Evolutionary conservation across 768 basidiomycete species (phyloP).

Genomic region (Termitomyces sp.): DNA sequence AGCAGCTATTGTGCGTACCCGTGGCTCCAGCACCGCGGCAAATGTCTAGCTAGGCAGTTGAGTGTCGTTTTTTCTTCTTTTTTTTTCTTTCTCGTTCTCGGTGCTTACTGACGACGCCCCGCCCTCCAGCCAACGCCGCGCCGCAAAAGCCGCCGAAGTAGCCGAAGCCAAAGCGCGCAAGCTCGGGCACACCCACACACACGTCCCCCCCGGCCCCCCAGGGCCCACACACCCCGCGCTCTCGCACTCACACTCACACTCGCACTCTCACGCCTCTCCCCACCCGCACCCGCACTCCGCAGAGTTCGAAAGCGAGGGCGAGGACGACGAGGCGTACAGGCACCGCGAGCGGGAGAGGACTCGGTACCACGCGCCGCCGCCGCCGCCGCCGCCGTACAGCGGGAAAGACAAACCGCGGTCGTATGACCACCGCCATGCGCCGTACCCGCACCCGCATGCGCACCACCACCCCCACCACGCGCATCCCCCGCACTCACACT

Average conservation of each 20-base stretch:
- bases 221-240: not conserved
- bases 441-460: not conserved
- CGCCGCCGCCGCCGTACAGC: too few relatives aligned
- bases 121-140: slow-evolving; percentile 57
- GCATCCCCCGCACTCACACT: not conserved
- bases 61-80: slow-evolving; percentile 23
- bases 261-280: not conserved
- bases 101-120: too few relatives aligned
- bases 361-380: not conserved
- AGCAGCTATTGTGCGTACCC: slow-evolving; percentile 71
- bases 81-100: too few relatives aligned
- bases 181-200: slow-evolving; percentile 5
- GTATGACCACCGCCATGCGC: not conserved
- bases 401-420: not conserved
- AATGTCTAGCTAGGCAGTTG: slow-evolving; percentile 55
- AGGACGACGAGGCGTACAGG: not conserved
- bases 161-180: slow-evolving; percentile 39
- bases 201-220: too few relatives aligned
- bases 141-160: slow-evolving; percentile 52
- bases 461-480: not conserved
- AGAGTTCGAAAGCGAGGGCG: not conserved
- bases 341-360: not conserved
- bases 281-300: not conserved
- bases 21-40: not conserved
- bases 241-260: not conserved